A percentile compares a stretch with the other conserved stretches of the same genome.
Conservation (phyloP, 2,329 filamentous ascomycete species). For the Colletotrichum sojae region DNA sequence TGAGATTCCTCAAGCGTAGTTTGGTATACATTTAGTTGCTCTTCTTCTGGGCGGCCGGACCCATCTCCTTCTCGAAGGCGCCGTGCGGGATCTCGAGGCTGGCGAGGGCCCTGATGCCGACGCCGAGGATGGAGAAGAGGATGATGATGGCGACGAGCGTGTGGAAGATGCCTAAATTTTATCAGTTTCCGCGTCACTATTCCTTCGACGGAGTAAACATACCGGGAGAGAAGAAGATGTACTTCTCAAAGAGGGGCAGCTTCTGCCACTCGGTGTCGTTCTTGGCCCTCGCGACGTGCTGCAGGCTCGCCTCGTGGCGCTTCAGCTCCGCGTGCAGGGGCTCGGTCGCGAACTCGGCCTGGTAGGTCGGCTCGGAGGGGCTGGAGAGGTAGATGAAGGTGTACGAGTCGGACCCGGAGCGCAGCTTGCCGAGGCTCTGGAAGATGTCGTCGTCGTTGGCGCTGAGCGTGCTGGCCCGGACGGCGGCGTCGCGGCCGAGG, state of each 20-base stretch:
- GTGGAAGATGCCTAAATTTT: slow-evolving; percentile 86
- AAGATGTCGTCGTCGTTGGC: slow-evolving; percentile 68
- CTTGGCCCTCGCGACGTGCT: slow-evolving; percentile 50
- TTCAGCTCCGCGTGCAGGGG: slow-evolving; percentile 81
- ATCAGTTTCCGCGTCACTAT: slow-evolving; percentile 1
- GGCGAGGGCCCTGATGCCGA: slow-evolving; percentile 81
- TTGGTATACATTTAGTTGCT: slow-evolving; percentile 77
- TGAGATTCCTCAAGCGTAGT: background rate
- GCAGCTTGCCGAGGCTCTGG: slow-evolving; percentile 58
- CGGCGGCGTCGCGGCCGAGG: slow-evolving; percentile 51
- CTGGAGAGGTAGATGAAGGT: slow-evolving; percentile 84
- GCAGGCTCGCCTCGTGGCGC: slow-evolving; percentile 62
- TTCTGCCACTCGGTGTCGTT: slow-evolving; percentile 58
- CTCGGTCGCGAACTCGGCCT: slow-evolving; percentile 72
- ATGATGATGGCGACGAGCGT: slow-evolving; percentile 79
- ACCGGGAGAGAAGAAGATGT: slow-evolving; percentile 95
- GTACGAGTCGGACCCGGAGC: slow-evolving; percentile 64
- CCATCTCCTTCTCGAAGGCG: slow-evolving; percentile 97
- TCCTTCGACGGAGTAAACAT: slow-evolving; percentile 48
- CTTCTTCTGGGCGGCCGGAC: slow-evolving; percentile 90
- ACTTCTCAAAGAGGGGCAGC: slow-evolving; percentile 85
- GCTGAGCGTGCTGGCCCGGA: slow-evolving; percentile 60
- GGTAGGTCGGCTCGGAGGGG: slow-evolving; percentile 71
- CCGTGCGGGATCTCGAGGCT: slow-evolving; percentile 93
- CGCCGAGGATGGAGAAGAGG: slow-evolving; percentile 82